phyloP scores from a whole-genome alignment of 352 stramenopile genomes.

The Bremia lactucae region DNA sequence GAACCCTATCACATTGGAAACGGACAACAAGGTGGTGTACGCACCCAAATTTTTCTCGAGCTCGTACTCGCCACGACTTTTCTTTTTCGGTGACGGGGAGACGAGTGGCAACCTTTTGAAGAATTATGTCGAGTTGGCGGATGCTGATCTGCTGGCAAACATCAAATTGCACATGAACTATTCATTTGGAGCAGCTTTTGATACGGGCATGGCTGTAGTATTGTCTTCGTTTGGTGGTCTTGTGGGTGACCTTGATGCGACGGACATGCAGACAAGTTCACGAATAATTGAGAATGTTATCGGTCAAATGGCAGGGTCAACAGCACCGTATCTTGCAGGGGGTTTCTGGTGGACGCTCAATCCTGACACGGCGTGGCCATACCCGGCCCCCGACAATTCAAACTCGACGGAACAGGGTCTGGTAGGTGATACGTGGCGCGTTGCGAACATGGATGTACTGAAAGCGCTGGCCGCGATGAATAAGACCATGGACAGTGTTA shows the following conservation, averaged over 20 bases:
- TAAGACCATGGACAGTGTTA: conserved; percentile 42
- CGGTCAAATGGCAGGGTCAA: conserved; percentile 40
- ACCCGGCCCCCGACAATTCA: conserved; percentile 52
- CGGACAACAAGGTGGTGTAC: conserved; percentile 71
- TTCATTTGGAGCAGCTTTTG: conserved; percentile 59
- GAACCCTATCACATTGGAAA: conserved; percentile 45
- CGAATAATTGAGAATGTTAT: conserved; percentile 59
- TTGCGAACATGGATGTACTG: conserved; percentile 59
- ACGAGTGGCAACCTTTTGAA: conserved; percentile 45
- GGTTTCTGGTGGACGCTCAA: conserved; percentile 80
- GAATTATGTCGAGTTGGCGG: conserved; percentile 47
- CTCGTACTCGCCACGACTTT: conserved; percentile 45
- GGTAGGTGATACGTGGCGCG: conserved; percentile 63
- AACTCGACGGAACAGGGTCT: conserved; percentile 47
- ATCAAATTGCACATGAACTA: conserved; percentile 72
- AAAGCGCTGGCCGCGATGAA: conserved; percentile 52
- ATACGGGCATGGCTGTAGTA: conserved; percentile 52
- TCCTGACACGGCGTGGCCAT: conserved; percentile 65
- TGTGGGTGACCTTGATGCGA: conserved; percentile 41
- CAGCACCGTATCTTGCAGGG: conserved; percentile 41
- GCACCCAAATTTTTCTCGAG: conserved; percentile 66
- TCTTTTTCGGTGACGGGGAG: conserved; percentile 52
- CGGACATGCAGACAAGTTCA: conserved; percentile 53
- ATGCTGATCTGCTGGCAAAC: conserved; percentile 47
- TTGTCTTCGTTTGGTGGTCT: conserved; percentile 79